Percentiles rank a stretch among this genome's conserved stretches.
Conservation (phyloP, 345 rosid species). For the Dimocarpus longan region DNA sequence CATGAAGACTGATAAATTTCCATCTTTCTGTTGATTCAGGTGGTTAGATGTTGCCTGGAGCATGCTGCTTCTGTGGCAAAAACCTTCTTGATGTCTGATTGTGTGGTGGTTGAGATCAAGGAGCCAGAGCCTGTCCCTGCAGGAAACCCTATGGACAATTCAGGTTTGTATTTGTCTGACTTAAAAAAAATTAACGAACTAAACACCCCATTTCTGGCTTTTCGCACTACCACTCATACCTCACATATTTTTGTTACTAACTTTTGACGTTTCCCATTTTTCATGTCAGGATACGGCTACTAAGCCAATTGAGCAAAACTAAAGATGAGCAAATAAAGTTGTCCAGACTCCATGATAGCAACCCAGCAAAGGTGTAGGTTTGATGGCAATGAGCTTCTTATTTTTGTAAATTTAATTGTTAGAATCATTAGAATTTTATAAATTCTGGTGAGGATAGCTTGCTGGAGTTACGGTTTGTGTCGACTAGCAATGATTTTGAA, state of each 20-base stretch:
- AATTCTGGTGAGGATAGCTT: constrained; percentile 25
- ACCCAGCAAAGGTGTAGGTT: not conserved
- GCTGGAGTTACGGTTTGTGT: constrained; percentile 13
- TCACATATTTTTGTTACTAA: constrained; percentile 2
- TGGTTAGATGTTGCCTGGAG: constrained; percentile 99
- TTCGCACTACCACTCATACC: not conserved
- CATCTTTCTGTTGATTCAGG: constrained; percentile 40
- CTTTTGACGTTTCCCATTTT: not conserved
- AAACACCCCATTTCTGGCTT: not conserved
- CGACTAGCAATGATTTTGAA: constrained; percentile 28
- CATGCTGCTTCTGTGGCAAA: constrained; percentile 98
- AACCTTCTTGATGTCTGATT: constrained; percentile 97
- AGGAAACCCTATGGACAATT: constrained; percentile 96
- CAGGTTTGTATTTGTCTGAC: constrained; percentile 42
- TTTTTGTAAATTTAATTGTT: constrained; percentile 19
- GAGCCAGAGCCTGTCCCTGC: constrained; percentile 75
- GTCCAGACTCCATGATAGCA: not conserved
- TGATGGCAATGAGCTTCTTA: not conserved
- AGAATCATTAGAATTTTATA: not conserved
- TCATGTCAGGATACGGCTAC: constrained; percentile 50
- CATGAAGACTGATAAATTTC: not conserved
- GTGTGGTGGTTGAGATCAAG: constrained; percentile 97
- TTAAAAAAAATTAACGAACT: not conserved
- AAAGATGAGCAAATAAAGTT: constrained; percentile 4
- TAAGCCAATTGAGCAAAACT: constrained; percentile 13